A percentile compares a stretch with the other conserved stretches of the same genome.
phyloP scores from a whole-genome alignment of 768 basidiomycete genomes.

The Pulveroboletus frians region DNA sequence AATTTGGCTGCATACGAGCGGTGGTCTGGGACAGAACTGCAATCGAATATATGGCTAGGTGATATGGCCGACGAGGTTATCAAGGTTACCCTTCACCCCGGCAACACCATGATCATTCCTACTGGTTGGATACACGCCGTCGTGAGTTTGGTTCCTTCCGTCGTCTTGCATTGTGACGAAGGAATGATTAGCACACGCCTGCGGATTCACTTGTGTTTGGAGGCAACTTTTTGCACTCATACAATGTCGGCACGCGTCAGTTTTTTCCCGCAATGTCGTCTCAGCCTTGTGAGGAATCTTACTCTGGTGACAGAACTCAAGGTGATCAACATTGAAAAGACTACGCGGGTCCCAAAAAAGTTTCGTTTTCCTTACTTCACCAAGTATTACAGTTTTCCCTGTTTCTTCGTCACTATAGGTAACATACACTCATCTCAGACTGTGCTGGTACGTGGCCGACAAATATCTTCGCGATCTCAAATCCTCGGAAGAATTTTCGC shows the following conservation, averaged over 20 bases:
- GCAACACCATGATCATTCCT: conserved; percentile 92
- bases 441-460: conserved; percentile 90
- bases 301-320: conserved; percentile 58
- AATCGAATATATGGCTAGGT: conserved; percentile 86
- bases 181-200: conserved; percentile 68
- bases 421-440: conserved; percentile 37
- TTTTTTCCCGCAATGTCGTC: conserved; percentile 8
- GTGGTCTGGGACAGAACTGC: conserved; percentile 91
- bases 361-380: conserved; percentile 83
- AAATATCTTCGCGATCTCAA: conserved; percentile 72
- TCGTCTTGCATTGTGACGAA: conserved; percentile 1
- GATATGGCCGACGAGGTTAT: conserved; percentile 89
- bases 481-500: conserved; percentile 44
- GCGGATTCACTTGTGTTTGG: conserved; percentile 92
- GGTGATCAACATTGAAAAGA: conserved; percentile 87
- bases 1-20: conserved; percentile 88
- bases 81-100: conserved; percentile 69
- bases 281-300: conserved; percentile 7
- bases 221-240: conserved; percentile 95
- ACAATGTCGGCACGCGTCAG: conserved; percentile 81
- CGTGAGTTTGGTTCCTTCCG: conserved; percentile 41
- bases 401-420: conserved; percentile 8
- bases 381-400: conserved; percentile 42
- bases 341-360: conserved; percentile 88
- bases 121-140: conserved; percentile 99